Conservation (phyloP, 495 filamentous ascomycete species). For the Neurospora sp. region DNA sequence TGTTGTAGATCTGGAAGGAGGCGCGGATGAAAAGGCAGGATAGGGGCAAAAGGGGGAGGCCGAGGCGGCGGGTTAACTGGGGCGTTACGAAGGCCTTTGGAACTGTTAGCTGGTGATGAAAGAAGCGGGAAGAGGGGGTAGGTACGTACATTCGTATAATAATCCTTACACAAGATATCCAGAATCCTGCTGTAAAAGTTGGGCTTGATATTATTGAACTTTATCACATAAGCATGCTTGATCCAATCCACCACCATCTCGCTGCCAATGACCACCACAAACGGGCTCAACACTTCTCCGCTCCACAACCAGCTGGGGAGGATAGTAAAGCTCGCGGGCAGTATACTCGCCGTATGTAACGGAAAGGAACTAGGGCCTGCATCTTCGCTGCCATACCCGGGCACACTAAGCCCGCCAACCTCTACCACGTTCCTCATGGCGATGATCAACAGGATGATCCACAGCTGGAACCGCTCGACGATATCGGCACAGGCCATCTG, state of each 20-base stretch:
- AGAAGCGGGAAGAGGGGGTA: not conserved
- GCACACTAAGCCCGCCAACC: constrained; percentile 57
- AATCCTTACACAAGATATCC: constrained; percentile 91
- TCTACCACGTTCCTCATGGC: constrained; percentile 92
- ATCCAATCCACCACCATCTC: constrained; percentile 97
- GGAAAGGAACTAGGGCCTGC: constrained; percentile 35
- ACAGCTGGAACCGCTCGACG: constrained; percentile 94
- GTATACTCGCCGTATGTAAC: constrained; percentile 47
- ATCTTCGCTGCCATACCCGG: constrained; percentile 35
- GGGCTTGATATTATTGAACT: constrained; percentile 95
- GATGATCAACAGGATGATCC: constrained; percentile 94
- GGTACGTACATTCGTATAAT: constrained; percentile 72
- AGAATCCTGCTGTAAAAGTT: constrained; percentile 80
- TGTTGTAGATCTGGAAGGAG: constrained; percentile 92
- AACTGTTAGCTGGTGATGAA: not conserved
- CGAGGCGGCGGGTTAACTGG: constrained; percentile 74
- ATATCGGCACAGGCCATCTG: constrained; percentile 94
- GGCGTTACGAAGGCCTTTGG: constrained; percentile 72
- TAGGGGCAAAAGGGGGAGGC: constrained; percentile 83
- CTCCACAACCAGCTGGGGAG: constrained; percentile 67
- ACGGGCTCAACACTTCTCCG: constrained; percentile 82
- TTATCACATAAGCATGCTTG: constrained; percentile 94
- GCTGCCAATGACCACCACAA: constrained; percentile 83
- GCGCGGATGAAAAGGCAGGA: constrained; percentile 93
- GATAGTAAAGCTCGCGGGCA: constrained; percentile 80